Conservation (phyloP, 495 filamentous ascomycete genomes). For the Aspergillus hancockii region DNA sequence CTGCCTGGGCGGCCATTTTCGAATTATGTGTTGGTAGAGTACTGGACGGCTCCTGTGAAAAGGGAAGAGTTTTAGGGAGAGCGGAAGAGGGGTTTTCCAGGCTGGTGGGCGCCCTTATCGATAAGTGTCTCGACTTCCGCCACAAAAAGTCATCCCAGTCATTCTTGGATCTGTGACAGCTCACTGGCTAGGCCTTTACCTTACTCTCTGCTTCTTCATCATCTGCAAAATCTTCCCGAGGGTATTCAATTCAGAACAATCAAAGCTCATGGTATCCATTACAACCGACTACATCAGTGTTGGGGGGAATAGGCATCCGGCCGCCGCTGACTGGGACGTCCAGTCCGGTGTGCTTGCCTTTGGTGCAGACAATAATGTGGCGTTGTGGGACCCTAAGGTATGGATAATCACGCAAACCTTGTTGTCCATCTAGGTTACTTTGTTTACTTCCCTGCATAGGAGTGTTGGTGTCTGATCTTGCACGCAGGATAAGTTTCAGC, state of each 20-base stretch:
- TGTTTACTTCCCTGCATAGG: not conserved
- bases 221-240: not conserved
- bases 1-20: slow-evolving; percentile 7
- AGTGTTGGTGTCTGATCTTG: slow-evolving; percentile 11
- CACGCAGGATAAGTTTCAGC: slow-evolving; percentile 45
- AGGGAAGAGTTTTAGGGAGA: not conserved
- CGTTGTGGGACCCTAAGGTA: slow-evolving; percentile 85
- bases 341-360: slow-evolving; percentile 76
- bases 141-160: slow-evolving; percentile 33
- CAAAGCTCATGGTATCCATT: slow-evolving; percentile 43
- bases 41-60: not conserved
- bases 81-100: slow-evolving; percentile 9
- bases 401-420: slow-evolving; percentile 20
- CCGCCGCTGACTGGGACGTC: slow-evolving; percentile 85
- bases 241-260: not conserved
- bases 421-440: slow-evolving; percentile 1
- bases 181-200: not conserved
- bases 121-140: slow-evolving; percentile 39
- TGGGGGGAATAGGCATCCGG: slow-evolving; percentile 87
- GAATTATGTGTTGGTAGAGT: not conserved
- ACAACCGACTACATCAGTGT: slow-evolving; percentile 69
- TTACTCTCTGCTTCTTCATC: not conserved
- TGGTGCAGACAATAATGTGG: slow-evolving; percentile 85
- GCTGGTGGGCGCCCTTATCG: slow-evolving; percentile 41
- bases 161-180: not conserved